A percentile compares a stretch with the other conserved stretches of the same genome.
phyloP scores from a whole-genome alignment of 148 eudicot genomes.

The Camellia sinensis region DNA sequence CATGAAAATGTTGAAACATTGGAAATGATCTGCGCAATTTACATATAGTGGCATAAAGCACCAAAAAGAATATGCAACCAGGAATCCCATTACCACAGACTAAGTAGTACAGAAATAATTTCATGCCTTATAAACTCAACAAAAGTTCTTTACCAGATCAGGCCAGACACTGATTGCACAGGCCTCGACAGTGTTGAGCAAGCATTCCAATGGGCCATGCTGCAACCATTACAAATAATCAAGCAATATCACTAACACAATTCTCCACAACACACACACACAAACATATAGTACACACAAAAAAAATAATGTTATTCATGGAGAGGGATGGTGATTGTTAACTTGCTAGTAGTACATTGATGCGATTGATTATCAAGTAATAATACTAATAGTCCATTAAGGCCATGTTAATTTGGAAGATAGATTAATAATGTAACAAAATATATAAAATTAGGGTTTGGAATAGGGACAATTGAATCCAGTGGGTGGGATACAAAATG shows the following conservation, averaged over 20 bases:
- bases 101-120: not conserved
- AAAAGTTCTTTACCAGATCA: constrained; percentile 46
- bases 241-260: constrained; percentile 4
- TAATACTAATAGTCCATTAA: not conserved
- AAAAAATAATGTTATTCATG: no score
- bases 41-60: not conserved
- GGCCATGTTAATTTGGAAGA: no score
- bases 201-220: constrained; percentile 83
- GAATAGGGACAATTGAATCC: no score
- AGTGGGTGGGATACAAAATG: no score
- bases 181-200: constrained; percentile 77
- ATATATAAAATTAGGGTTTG: no score
- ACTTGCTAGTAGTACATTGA: no score
- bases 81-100: not conserved
- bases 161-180: constrained; percentile 86
- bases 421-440: no score
- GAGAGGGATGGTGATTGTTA: no score
- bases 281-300: no score
- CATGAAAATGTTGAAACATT: constrained; percentile 1
- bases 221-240: constrained; percentile 35
- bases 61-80: not conserved
- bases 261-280: not conserved
- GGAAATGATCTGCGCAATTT: not conserved
- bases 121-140: not conserved
- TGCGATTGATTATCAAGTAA: not conserved